Percentiles rank a stretch among this genome's conserved stretches.
Conservation (phyloP, 345 rosid genomes). For the Jatropha curcas region DNA sequence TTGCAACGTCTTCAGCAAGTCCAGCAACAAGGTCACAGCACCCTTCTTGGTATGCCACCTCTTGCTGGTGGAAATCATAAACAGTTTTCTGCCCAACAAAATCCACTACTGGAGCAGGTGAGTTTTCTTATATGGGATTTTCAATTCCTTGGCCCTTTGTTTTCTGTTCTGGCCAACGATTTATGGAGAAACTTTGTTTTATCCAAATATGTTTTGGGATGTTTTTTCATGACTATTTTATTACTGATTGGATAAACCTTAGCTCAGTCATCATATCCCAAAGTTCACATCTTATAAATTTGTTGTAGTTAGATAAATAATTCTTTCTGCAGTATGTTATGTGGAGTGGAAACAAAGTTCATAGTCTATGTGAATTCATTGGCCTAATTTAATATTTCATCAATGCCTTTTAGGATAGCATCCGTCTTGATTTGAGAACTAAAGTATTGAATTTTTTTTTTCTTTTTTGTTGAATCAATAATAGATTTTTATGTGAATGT, state of each 20-base stretch:
- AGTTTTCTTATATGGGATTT: slow-evolving; percentile 24
- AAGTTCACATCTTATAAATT: not conserved
- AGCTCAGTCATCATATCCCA: too few species aligned
- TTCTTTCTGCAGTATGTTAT: not conserved
- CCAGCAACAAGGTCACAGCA: slow-evolving; percentile 82
- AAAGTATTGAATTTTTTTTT: not conserved
- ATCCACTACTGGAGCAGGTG: slow-evolving; percentile 82
- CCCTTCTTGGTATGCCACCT: slow-evolving; percentile 67
- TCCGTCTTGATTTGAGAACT: slow-evolving; percentile 4
- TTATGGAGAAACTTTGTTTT: too few species aligned
- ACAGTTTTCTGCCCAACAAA: slow-evolving; percentile 88
- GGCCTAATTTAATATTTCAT: not conserved
- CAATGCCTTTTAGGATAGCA: not conserved
- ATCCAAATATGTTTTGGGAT: too few species aligned
- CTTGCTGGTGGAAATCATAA: slow-evolving; percentile 77
- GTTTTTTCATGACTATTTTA: not conserved
- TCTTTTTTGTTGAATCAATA: not conserved
- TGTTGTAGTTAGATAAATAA: not conserved
- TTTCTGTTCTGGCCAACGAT: too few species aligned
- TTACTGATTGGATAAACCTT: not conserved
- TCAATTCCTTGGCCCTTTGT: too few species aligned
- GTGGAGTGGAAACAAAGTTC: not conserved
- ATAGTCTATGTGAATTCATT: not conserved
- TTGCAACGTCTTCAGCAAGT: slow-evolving; percentile 85
- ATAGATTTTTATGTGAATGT: not conserved